phyloP scores from a whole-genome alignment of 73 alveolate genomes.

The Effrenium voratum region DNA sequence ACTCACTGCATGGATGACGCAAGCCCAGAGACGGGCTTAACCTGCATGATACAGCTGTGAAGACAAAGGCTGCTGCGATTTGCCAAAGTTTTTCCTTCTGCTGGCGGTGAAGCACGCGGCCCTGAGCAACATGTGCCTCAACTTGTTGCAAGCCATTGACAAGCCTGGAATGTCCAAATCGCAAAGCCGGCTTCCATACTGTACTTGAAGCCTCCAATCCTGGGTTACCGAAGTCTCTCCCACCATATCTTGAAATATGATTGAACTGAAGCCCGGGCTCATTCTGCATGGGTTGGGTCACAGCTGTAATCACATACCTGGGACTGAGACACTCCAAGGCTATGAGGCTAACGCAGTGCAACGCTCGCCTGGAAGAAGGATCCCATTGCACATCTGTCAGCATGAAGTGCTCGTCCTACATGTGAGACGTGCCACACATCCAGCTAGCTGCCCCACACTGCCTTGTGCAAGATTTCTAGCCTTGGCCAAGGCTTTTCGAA shows the following conservation, averaged over 20 bases:
- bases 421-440: not conserved
- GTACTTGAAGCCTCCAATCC: slow-evolving; percentile 84
- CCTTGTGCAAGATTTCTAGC: slow-evolving; percentile 91
- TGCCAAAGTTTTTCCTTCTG: slow-evolving; percentile 92
- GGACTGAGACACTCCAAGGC: not conserved
- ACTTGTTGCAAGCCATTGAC: not conserved
- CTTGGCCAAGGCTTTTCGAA: too few species aligned
- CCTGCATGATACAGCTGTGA: too few species aligned
- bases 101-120: slow-evolving; percentile 91
- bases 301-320: slow-evolving; percentile 88
- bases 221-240: not conserved
- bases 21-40: too few species aligned
- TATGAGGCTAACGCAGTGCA: not conserved
- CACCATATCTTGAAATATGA: not conserved
- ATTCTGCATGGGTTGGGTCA: slow-evolving; percentile 81
- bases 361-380: slow-evolving; percentile 83
- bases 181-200: slow-evolving; percentile 94
- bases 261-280: slow-evolving; percentile 38
- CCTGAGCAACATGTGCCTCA: not conserved
- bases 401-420: slow-evolving; percentile 94
- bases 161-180: slow-evolving; percentile 94
- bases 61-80: slow-evolving; percentile 18
- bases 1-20: not conserved
- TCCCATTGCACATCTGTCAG: slow-evolving; percentile 93
- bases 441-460: not conserved